Percentiles rank a stretch among this genome's conserved stretches.
Evolutionary conservation across 345 rosid species (phyloP).

Genomic region (Moricandia arvensis): DNA sequence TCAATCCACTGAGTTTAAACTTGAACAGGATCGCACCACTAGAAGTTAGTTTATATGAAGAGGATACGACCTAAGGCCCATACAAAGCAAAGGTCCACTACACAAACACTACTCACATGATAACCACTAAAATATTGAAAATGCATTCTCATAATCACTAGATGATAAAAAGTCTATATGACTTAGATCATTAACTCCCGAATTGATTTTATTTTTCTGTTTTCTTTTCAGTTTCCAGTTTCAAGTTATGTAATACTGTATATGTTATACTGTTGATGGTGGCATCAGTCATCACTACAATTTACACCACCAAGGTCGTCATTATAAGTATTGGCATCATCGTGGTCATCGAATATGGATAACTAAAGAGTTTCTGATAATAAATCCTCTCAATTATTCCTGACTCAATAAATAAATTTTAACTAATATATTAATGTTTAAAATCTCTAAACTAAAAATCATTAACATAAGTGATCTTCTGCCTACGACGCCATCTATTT

Average conservation of each 20-base stretch:
- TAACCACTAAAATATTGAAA: constrained; percentile 1
- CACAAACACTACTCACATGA: not conserved
- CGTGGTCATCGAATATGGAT: too few species aligned
- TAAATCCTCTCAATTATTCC: too few species aligned
- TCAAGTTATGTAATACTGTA: not conserved
- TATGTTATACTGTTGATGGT: constrained; percentile 16
- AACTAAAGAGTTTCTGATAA: too few species aligned
- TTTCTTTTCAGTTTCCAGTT: not conserved
- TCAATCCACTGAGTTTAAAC: too few species aligned
- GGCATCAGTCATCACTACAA: constrained; percentile 2
- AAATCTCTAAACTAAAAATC: not conserved
- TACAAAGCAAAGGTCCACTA: constrained; percentile 18
- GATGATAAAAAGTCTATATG: constrained; percentile 15
- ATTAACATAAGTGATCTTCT: not conserved
- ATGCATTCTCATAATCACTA: constrained; percentile 7
- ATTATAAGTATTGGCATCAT: not conserved
- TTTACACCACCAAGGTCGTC: not conserved
- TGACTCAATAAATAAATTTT: too few species aligned
- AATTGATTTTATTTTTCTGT: not conserved
- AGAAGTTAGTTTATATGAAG: not conserved
- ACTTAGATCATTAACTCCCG: constrained; percentile 11
- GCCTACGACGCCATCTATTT: not conserved
- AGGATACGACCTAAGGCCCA: constrained; percentile 22
- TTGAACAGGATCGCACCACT: too few species aligned
- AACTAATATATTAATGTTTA: too few species aligned